These are phyloP conservation scores for Rubus parviflorus DNA, from an alignment of 306 rosid species.

Conservation along the genomic window DNA sequence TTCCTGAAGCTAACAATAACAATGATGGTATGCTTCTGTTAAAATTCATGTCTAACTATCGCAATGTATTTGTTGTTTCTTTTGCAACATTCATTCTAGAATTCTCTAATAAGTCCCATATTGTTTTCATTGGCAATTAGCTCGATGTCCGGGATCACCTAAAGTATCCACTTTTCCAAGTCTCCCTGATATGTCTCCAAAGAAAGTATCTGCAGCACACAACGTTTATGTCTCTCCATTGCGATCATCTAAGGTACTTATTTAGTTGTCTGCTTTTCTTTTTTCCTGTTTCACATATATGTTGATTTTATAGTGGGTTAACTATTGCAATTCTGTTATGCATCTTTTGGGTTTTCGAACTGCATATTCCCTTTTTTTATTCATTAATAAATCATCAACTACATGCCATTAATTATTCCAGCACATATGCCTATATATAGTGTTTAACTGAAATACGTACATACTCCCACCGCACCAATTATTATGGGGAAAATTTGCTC, in stretches of 20 bases:
- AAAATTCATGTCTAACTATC: not conserved
- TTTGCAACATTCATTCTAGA: conserved; percentile 19
- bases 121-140: conserved; percentile 42
- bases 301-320: not conserved
- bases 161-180: conserved; percentile 84
- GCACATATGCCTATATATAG: not conserved
- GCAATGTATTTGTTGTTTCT: conserved; percentile 9
- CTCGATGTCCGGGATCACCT: conserved; percentile 91
- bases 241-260: conserved; percentile 88
- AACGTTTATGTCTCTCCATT: conserved; percentile 96
- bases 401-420: not conserved
- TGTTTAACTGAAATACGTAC: not conserved
- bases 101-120: conserved; percentile 25
- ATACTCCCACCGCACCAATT: not conserved
- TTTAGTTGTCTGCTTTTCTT: conserved; percentile 17
- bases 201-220: conserved; percentile 91
- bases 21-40: conserved; percentile 57
- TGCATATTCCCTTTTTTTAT: not conserved
- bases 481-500: not conserved
- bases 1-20: conserved; percentile 62
- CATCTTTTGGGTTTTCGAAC: not conserved
- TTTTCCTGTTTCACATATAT: conserved; percentile 7
- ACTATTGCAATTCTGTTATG: not conserved
- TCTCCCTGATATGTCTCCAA: conserved; percentile 99
- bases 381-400: not conserved